Evolutionary conservation across 495 filamentous ascomycete genomes (phyloP), one percentile per base, ranked within the genome.

Genomic region (Ascobolus immersus): DNA sequence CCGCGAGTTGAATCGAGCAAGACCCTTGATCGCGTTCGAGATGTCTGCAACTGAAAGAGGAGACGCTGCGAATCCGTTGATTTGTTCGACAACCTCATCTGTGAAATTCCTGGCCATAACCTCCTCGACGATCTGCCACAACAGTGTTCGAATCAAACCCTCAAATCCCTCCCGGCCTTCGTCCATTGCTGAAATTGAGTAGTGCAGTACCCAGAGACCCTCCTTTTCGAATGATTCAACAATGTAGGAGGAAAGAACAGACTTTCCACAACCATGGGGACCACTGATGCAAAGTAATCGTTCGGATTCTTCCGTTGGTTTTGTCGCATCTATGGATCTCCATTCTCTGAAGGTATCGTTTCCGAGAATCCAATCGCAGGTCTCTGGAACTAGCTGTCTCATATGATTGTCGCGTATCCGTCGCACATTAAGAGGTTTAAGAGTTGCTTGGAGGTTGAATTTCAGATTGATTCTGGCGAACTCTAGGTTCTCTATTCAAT

Each of bases 251-350:
- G 28, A 9, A 30, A 30, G 28, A 14, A 14, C 6, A 6, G 7
- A n/a, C 17, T 30, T 30, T 14, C 28, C 28, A 14, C 28, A 30
- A 7, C 28, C 28, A 30, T 30, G 28, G 17, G 28, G 28, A 7
- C 28, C 28, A 14, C 17, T 7, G 11, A 30, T 15, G 13, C 7
- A 30, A 7, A 30, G 17, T 8, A 30, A 6, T 30, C 28, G 28
- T 7, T 30, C 28, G 10, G 13, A 14, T 30, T 7, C 28, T 30
- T 9, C 11, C 7, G 28, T 7, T n/a, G n/a, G n/a, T n/a, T n/a
- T n/a, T n/a, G n/a, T n/a, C n/a, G n/a, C n/a, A n/a, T n/a, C n/a
- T n/a, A n/a, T n/a, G n/a, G n/a, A n/a, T n/a, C n/a, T n/a, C n/a
- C n/a, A n/a, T n/a, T n/a, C n/a, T n/a, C n/a, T n/a, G n/a, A n/a